A percentile compares a stretch with the other conserved stretches of the same genome.
Conservation (phyloP, 2,329 filamentous ascomycete species). For the Nemania sp. region DNA sequence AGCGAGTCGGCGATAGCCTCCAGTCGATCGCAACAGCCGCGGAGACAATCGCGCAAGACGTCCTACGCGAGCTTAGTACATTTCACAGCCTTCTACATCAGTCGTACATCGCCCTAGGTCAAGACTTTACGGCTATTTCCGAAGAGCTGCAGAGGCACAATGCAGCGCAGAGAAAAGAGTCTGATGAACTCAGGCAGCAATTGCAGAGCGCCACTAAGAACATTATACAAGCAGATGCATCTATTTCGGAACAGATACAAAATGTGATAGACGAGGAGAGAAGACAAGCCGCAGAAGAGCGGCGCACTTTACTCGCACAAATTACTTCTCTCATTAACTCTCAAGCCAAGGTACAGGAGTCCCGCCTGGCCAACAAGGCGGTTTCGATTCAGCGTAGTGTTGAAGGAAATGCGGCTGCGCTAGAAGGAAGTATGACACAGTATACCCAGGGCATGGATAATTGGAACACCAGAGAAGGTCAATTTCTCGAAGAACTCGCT, state of each 20-base stretch:
- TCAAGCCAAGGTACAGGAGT: slow-evolving; percentile 79
- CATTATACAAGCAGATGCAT: slow-evolving; percentile 75
- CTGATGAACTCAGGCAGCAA: slow-evolving; percentile 77
- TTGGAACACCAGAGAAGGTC: slow-evolving; percentile 77
- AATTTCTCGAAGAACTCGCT: slow-evolving; percentile 76
- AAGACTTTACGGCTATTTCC: slow-evolving; percentile 87
- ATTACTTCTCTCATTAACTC: slow-evolving; percentile 81
- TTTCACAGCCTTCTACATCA: slow-evolving; percentile 87
- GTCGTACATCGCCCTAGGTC: slow-evolving; percentile 85
- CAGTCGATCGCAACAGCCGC: slow-evolving; percentile 85
- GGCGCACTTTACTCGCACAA: slow-evolving; percentile 78
- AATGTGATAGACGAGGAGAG: slow-evolving; percentile 81
- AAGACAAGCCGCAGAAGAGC: slow-evolving; percentile 76
- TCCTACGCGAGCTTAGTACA: slow-evolving; percentile 84
- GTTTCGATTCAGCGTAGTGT: slow-evolving; percentile 74
- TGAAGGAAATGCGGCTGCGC: slow-evolving; percentile 69
- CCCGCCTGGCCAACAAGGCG: slow-evolving; percentile 74
- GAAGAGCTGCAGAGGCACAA: slow-evolving; percentile 83
- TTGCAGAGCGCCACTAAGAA: slow-evolving; percentile 76
- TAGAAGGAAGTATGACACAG: slow-evolving; percentile 73
- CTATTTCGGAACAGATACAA: slow-evolving; percentile 74
- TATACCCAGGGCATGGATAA: slow-evolving; percentile 79
- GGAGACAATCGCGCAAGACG: slow-evolving; percentile 88
- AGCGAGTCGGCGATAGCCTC: slow-evolving; percentile 84
- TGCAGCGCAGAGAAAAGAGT: slow-evolving; percentile 80